These are phyloP conservation scores for Myxozyma geophila DNA, from an alignment of 805 yeast genomes.

Conservation along the genomic window DNA sequence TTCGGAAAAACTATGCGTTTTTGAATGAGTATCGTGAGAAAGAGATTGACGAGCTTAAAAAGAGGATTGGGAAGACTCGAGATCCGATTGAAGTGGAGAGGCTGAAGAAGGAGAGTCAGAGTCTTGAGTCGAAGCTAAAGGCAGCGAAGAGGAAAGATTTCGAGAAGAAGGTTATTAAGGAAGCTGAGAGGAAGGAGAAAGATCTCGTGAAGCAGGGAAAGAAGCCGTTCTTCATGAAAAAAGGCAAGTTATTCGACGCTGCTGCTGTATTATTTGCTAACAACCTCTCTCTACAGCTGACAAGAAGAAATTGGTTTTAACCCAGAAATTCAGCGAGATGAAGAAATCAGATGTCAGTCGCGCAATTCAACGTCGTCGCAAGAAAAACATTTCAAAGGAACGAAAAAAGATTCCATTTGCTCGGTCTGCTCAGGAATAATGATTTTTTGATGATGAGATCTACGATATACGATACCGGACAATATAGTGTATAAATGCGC, in stretches of 20 bases:
- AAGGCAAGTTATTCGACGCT: constrained; percentile 17
- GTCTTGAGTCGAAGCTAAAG: constrained; percentile 57
- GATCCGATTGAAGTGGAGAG: constrained; percentile 53
- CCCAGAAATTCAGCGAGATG: constrained; percentile 30
- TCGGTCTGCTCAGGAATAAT: not conserved
- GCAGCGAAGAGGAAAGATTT: constrained; percentile 75
- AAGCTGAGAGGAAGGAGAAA: constrained; percentile 78
- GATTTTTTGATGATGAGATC: not conserved
- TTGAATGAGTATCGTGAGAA: constrained; percentile 80
- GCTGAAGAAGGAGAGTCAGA: constrained; percentile 44
- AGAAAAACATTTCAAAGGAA: constrained; percentile 35
- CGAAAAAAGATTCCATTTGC: constrained; percentile 43
- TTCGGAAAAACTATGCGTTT: constrained; percentile 80
- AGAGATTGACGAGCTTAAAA: constrained; percentile 57
- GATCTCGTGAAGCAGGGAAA: constrained; percentile 71
- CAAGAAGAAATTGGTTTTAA: constrained; percentile 30
- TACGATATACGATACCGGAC: not conserved
- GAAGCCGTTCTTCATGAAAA: constrained; percentile 60
- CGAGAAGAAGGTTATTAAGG: constrained; percentile 65
- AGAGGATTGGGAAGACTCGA: constrained; percentile 50
- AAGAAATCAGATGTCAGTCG: constrained; percentile 34
- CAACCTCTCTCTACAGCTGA: constrained; percentile 26
- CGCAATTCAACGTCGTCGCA: constrained; percentile 37
- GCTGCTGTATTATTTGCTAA: not conserved
- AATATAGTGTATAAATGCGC: not conserved